Conservation (phyloP, 768 basidiomycete genomes). For the Boletales sp. region DNA sequence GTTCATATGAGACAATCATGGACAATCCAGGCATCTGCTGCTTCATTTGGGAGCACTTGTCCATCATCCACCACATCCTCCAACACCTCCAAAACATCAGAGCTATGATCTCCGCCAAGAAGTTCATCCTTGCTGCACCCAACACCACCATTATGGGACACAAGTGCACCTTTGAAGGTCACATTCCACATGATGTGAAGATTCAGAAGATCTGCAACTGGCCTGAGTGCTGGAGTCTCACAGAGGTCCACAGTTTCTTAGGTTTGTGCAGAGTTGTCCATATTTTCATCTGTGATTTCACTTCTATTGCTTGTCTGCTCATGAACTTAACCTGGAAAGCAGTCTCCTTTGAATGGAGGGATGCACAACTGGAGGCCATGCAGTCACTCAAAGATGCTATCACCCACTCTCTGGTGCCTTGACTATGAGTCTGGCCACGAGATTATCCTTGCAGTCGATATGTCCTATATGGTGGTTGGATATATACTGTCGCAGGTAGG, state of each 20-base stretch:
- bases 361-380: too few species aligned
- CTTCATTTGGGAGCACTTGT: slow-evolving; percentile 40
- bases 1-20: slow-evolving; percentile 33
- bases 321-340: slow-evolving; percentile 27
- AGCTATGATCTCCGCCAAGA: slow-evolving; percentile 36
- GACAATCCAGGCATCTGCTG: slow-evolving; percentile 34
- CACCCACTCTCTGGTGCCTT: slow-evolving; percentile 3
- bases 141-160: slow-evolving; percentile 36
- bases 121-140: slow-evolving; percentile 27
- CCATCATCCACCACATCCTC: slow-evolving; percentile 33
- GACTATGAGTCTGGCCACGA: not conserved
- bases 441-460: slow-evolving; percentile 5
- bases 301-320: slow-evolving; percentile 16
- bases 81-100: slow-evolving; percentile 36
- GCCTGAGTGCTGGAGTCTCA: slow-evolving; percentile 20
- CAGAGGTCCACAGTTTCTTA: slow-evolving; percentile 26
- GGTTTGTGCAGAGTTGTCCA: slow-evolving; percentile 23
- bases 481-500: slow-evolving; percentile 22
- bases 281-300: slow-evolving; percentile 30
- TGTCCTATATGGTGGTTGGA: slow-evolving; percentile 24
- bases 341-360: slow-evolving; percentile 18
- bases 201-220: slow-evolving; percentile 30
- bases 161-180: slow-evolving; percentile 33
- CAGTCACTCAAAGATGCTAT: slow-evolving; percentile 4
- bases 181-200: slow-evolving; percentile 23